phyloP scores from a whole-genome alignment of 257 asterid genomes.

The Cynanchum wilfordii region DNA sequence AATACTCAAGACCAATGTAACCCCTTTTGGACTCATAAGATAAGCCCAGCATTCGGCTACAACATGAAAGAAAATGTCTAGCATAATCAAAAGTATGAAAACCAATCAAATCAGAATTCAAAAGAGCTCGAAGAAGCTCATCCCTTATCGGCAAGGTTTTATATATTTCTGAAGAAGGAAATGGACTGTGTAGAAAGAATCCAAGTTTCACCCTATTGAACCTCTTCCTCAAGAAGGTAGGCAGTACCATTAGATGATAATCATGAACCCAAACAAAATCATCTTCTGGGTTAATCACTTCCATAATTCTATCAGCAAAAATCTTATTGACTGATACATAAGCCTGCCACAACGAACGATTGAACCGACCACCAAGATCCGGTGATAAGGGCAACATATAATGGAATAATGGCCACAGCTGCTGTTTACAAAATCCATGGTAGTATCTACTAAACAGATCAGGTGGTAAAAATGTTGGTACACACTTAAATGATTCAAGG shows the following conservation, averaged over 20 bases:
- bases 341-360: constrained; percentile 77
- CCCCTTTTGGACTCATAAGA: constrained; percentile 88
- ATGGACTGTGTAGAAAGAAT: constrained; percentile 78
- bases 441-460: constrained; percentile 61
- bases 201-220: constrained; percentile 84
- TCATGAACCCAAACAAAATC: constrained; percentile 89
- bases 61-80: constrained; percentile 82
- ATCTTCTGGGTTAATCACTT: constrained; percentile 84
- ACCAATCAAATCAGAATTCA: constrained; percentile 82
- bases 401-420: constrained; percentile 84
- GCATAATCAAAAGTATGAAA: constrained; percentile 89
- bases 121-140: constrained; percentile 62
- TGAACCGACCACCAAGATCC: constrained; percentile 78
- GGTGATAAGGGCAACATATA: constrained; percentile 85
- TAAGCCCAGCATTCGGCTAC: constrained; percentile 81
- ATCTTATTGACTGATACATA: constrained; percentile 86
- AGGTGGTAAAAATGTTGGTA: constrained; percentile 74
- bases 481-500: constrained; percentile 69
- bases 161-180: constrained; percentile 81
- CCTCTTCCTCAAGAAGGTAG: constrained; percentile 84
- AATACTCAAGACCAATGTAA: constrained; percentile 79
- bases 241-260: constrained; percentile 79
- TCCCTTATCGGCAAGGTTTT: constrained; percentile 76
- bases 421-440: constrained; percentile 86
- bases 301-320: constrained; percentile 87